Evolutionary conservation across 495 filamentous ascomycete species (phyloP), one percentile per base, ranked within the genome.

Genomic region (Filosporella fistucella): DNA sequence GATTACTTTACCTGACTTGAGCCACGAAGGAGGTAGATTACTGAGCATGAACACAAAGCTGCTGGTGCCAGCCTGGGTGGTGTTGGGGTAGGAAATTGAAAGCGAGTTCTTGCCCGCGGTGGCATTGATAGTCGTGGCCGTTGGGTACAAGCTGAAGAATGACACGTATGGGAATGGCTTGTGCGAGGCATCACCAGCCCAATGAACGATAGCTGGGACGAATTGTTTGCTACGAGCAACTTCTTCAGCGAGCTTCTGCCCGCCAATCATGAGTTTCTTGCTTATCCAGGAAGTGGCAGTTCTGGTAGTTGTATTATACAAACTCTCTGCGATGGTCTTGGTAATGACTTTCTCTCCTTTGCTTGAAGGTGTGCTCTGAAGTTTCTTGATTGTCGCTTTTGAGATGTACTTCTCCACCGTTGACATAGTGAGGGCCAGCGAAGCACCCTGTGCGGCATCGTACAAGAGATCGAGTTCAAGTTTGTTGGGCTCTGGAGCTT

Each of bases 201-300:
- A 64, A 36, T 62, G 61, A 0, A 62, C 59, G 39, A 64, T 60
- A 11, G 59, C 59, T 13, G 61, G 61, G 4, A 60, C 57, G 26
- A 60, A 64, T 43, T 64, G 61, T 23, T 51, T 7, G 10, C 59
- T 45, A 0, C 61, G 51, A 9, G 47, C 52, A 8, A 57, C 45
- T 18, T 45, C 49, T 40, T 64, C 59, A 26, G 52, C 52, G 4
- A 62, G 49, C 33, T 56, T 29, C 26, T 62, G 29, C 1, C 59
- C 59, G 3, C 61, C 61, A 25, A 64, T 60, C 59, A 64, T 64
- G 26, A 64, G 54, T 1, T 50, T 32, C 13, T 58, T 45, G 40
- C 56, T 62, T 23, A 64, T 52, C 59, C 59, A 64, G 0, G 59
- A 51, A 4, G 61, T 64, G 5, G 46, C 54, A 8, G 45, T 52